These are phyloP conservation scores for Bryum argenteum DNA, from an alignment of 225 moss, liverwort and hornwort genomes.

Conservation along the genomic window DNA sequence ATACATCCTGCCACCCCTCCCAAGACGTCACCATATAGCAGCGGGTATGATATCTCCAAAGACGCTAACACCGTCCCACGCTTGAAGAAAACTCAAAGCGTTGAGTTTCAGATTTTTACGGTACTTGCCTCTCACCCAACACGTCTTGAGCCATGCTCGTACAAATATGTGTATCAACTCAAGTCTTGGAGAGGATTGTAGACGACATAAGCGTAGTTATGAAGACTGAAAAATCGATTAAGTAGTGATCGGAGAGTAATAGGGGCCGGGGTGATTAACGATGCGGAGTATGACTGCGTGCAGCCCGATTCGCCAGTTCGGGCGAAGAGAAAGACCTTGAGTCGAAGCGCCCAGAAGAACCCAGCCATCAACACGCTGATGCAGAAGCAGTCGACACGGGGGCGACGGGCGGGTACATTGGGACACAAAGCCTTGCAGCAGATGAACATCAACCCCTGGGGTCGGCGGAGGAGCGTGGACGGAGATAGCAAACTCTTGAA, in stretches of 20 bases:
- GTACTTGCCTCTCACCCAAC: background rate
- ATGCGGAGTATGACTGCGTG: background rate
- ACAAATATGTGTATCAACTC: too few relatives aligned
- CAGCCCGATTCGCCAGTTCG: conserved; percentile 41
- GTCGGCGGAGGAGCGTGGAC: conserved; percentile 32
- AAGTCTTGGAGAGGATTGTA: too few relatives aligned
- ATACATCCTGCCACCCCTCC: conserved; percentile 37
- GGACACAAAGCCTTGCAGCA: conserved; percentile 54
- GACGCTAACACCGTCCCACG: conserved; percentile 7
- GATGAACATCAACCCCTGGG: conserved; percentile 55
- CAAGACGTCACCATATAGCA: conserved; percentile 38
- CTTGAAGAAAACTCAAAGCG: conserved; percentile 42
- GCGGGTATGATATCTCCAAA: conserved; percentile 37
- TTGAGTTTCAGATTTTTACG: conserved; percentile 47
- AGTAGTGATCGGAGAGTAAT: too few relatives aligned
- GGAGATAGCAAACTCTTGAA: background rate
- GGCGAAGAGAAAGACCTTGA: conserved; percentile 34
- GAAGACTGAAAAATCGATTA: too few relatives aligned
- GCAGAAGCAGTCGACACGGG: conserved; percentile 49
- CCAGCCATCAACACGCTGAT: conserved; percentile 53
- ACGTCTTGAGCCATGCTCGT: too few relatives aligned
- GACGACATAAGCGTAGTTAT: too few relatives aligned
- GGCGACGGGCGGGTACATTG: conserved; percentile 47
- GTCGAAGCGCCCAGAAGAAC: conserved; percentile 36
- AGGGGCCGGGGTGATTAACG: too few relatives aligned